Conservation (phyloP, 2,329 filamentous ascomycete species). For the Alternaria arbusti region DNA sequence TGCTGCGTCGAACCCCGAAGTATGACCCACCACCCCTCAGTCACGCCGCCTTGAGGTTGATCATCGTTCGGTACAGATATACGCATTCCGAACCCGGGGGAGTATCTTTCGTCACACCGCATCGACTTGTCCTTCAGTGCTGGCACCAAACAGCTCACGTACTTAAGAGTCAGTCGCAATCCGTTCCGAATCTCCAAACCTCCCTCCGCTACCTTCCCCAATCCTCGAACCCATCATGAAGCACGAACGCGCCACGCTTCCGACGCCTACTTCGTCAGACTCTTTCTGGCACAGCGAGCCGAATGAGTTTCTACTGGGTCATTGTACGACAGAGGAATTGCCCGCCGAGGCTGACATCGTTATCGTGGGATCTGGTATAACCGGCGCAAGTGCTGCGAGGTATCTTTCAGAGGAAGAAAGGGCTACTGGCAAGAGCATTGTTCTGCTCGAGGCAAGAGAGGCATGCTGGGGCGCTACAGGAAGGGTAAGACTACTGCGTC, state of each 20-base stretch:
- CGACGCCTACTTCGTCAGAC: conserved; percentile 64
- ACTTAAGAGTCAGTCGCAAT: conserved; percentile 1
- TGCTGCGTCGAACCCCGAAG: conserved; percentile 19
- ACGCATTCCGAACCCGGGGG: conserved; percentile 8
- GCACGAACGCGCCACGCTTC: conserved; percentile 55
- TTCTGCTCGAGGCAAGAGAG: conserved; percentile 80
- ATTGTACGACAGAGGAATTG: conserved; percentile 69
- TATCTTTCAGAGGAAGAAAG: conserved; percentile 60
- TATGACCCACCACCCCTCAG: conserved; percentile 20
- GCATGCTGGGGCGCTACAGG: conserved; percentile 85
- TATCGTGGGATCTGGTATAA: conserved; percentile 77
- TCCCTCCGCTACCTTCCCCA: background rate
- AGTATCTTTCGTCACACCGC: conserved; percentile 3
- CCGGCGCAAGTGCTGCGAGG: conserved; percentile 73
- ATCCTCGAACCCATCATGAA: conserved; percentile 31
- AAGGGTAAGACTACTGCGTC: conserved; percentile 59
- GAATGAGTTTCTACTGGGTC: conserved; percentile 68
- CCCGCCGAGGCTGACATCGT: conserved; percentile 71
- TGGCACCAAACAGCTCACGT: background rate
- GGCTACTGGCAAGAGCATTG: conserved; percentile 59
- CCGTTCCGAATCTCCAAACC: background rate
- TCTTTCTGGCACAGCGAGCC: conserved; percentile 80
- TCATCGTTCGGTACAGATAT: background rate
- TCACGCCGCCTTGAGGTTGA: conserved; percentile 3
- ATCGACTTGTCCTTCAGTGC: background rate